Base-by-base conservation (phyloP, 2,329 filamentous ascomycete genomes). In the Aquanectria penicillioides region DNA sequence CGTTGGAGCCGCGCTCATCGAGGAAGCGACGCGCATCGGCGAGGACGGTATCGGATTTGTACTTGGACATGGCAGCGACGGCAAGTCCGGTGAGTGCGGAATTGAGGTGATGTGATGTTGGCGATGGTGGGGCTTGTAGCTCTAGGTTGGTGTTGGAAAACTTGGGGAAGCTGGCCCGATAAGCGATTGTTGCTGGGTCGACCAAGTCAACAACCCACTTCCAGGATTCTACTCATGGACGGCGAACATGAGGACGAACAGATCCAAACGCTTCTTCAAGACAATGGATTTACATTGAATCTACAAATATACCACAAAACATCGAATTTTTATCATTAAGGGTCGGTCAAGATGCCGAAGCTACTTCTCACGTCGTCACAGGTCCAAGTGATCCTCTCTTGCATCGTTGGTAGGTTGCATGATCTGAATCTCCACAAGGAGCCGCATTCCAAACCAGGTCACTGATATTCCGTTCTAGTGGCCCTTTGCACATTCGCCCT, bases 1-100 rank as follows among this genome's bases (percentile, higher is more conserved):
- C 91, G 11, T 81, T 83, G 73, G 92, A 91, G 73, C 94, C 94
- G 68, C 94, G 91, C 79, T 97, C 93, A 79, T 98, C 94, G 74
- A 98, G 90, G 75, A 97, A 89, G 69, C 83, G 84, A 63, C 85
- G 83, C 77, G 92, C 93, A 75, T 97, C 93, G 72, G 93, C 93
- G 74, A 89, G 89, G 76, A 80, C 93, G 87, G 71, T 77, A 25
- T 83, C 73, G 62, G 77, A 73, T 61, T 80, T 81, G 23, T 70
- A 66, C 70, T 76, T 77, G n/a, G 66, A 66, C 73, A 75, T 75
- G 54, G 38, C 64, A 69, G 23, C 28, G 25, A 15, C 28, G 38
- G 28, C n/a, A 69, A 23, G 36, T 34, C 11, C 25, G 41, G 28
- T n/a, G 12, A 31, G 61, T 57, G 57, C 37, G n/a, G 20, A n/a